Evolutionary conservation across 73 alveolate genomes (phyloP).

Genomic region (Urostyla sp.): DNA sequence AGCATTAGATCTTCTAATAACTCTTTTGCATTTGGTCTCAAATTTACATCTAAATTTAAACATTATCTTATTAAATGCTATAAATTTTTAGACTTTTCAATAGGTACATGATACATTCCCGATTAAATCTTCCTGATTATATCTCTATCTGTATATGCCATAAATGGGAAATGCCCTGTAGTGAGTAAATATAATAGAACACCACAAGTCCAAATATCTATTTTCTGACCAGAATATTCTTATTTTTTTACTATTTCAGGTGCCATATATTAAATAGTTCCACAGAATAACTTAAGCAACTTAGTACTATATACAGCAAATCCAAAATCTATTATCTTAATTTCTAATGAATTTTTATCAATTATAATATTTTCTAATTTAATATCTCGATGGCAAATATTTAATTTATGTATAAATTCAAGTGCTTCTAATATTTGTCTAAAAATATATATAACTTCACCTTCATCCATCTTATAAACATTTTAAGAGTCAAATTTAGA

Average conservation of each 20-base stretch:
- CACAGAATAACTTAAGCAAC: slow-evolving; percentile 66
- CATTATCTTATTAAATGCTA: not conserved
- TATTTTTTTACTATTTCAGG: slow-evolving; percentile 77
- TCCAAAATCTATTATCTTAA: slow-evolving; percentile 57
- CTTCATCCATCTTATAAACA: slow-evolving; percentile 39
- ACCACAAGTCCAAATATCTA: slow-evolving; percentile 82
- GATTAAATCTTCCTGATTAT: slow-evolving; percentile 64
- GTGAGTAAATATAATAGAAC: slow-evolving; percentile 64
- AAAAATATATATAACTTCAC: slow-evolving; percentile 58
- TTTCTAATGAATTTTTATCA: not conserved
- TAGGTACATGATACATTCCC: slow-evolving; percentile 65
- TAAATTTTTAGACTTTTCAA: slow-evolving; percentile 1
- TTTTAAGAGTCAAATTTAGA: no score
- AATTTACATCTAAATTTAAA: slow-evolving; percentile 11
- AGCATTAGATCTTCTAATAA: not conserved
- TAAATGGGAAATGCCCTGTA: slow-evolving; percentile 71
- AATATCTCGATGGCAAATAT: slow-evolving; percentile 53
- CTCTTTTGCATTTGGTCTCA: slow-evolving; percentile 14
- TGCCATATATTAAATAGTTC: slow-evolving; percentile 82
- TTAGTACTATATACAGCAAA: slow-evolving; percentile 24
- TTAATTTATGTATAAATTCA: slow-evolving; percentile 9
- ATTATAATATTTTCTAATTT: slow-evolving; percentile 47
- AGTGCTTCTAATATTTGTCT: slow-evolving; percentile 23
- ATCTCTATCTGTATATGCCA: slow-evolving; percentile 68
- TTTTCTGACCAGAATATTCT: slow-evolving; percentile 74